Evolutionary conservation across 768 basidiomycete genomes (phyloP), one percentile per base, ranked within the genome.

Genomic region (Scleroderma bovista): DNA sequence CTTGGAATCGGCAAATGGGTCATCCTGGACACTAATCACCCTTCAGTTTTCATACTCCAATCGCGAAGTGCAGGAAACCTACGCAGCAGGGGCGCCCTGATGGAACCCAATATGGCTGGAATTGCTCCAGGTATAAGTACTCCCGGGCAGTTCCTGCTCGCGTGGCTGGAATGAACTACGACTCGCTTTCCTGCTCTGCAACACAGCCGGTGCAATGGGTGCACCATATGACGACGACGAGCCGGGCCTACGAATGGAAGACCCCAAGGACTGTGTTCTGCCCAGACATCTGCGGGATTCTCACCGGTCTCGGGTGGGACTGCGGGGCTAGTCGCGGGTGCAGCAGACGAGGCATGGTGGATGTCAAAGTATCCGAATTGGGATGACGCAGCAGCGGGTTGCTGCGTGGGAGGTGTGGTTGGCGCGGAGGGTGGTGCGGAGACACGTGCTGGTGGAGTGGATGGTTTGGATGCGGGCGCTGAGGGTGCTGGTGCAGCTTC

Each of bases 41-140:
- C 20, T 13, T 31, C 10, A 50, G 36, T n/a, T n/a, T 44, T n/a
- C 20, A 19, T 13, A 17, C 52, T 40, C 11, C n/a, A n/a, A n/a
- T n/a, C n/a, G n/a, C n/a, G n/a, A 10, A 17, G 8, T 32, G 24
- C 5, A 26, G 24, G 47, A 37, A 24, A 59, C 65, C 50, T 45
- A 65, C 63, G 22, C 33, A 40, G 54, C 23, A 47, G 48, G 60
- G 26, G 46, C 17, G 41, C 55, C 57, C 19, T 44, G 51, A 7
- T 39, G 48, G 11, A 69, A 48, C 7, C 59, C 58, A 44, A 64
- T 50, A 1, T 60, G 56, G 37, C 57, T 61, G 17, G 57, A 55
- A 41, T 50, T 59, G 32, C 65, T 63, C 59, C 61, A 67, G 2
- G 67, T 69, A 47, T 60, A 67, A 22, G 63, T 67, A n/a, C 59